Conservation (phyloP, 2,329 filamentous ascomycete species). For the Claviceps humidiphila region DNA sequence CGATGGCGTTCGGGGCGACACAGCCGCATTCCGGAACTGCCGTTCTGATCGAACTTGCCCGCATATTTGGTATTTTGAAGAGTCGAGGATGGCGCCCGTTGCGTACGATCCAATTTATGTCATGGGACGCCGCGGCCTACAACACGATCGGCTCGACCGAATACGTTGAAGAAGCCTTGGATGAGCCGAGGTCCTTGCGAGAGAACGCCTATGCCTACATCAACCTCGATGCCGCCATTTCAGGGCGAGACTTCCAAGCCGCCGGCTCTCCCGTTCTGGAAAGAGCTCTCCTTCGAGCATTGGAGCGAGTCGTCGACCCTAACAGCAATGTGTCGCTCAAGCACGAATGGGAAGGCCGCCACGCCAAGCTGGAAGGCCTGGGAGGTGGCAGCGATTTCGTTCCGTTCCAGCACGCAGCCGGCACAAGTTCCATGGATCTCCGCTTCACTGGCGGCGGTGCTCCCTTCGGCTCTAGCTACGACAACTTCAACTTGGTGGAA, state of each 20-base stretch:
- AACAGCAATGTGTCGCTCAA: constrained; percentile 57
- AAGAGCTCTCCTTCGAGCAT: constrained; percentile 55
- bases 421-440: constrained; percentile 77
- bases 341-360: constrained; percentile 59
- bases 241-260: constrained; percentile 61
- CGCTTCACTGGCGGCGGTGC: constrained; percentile 55
- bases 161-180: constrained; percentile 75
- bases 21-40: constrained; percentile 83
- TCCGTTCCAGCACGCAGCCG: constrained; percentile 82
- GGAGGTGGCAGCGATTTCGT: constrained; percentile 73
- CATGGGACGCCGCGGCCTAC: constrained; percentile 90
- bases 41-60: constrained; percentile 77
- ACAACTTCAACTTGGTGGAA: constrained; percentile 78
- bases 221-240: constrained; percentile 77
- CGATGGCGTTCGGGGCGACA: constrained; percentile 78
- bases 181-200: constrained; percentile 41
- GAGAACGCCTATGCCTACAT: constrained; percentile 72
- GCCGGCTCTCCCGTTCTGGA: constrained; percentile 70
- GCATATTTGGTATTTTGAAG: constrained; percentile 69
- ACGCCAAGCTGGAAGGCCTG: constrained; percentile 50
- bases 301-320: constrained; percentile 65
- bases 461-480: constrained; percentile 75
- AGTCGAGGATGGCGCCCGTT: constrained; percentile 75
- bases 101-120: constrained; percentile 92
- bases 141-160: constrained; percentile 91